Evolutionary conservation across 306 rosid genomes (phyloP).

Genomic region (Casuarina cunninghamiana): DNA sequence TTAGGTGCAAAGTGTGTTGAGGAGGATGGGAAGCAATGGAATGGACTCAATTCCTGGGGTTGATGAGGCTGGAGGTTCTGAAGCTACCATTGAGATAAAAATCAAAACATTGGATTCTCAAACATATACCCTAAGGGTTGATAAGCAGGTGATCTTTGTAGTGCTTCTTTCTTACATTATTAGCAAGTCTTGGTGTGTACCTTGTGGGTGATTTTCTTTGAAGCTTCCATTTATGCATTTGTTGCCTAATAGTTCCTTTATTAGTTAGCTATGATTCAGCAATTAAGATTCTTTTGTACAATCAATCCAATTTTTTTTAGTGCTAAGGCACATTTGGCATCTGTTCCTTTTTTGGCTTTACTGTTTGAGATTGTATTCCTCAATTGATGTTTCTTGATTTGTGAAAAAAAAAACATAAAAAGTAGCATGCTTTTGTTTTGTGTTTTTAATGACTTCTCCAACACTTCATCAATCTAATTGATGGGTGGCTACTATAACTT

Average conservation of each 20-base stretch:
- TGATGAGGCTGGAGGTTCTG: slow-evolving; percentile 57
- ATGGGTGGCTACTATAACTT: slow-evolving; percentile 13
- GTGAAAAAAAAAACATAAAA: slow-evolving; percentile 10
- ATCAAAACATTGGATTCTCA: slow-evolving; percentile 92
- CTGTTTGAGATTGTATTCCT: slow-evolving; percentile 15
- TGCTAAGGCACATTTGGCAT: slow-evolving; percentile 11
- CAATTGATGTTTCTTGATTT: slow-evolving; percentile 8
- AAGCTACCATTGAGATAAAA: slow-evolving; percentile 83
- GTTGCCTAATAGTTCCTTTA: neutral
- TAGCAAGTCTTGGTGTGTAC: neutral
- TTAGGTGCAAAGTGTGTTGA: slow-evolving; percentile 34
- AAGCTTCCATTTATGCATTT: neutral
- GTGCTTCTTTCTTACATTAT: neutral
- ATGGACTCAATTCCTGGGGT: slow-evolving; percentile 35
- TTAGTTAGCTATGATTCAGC: neutral
- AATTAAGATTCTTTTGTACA: neutral
- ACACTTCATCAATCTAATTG: slow-evolving; percentile 22
- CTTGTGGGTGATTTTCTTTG: neutral
- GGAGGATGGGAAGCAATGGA: slow-evolving; percentile 70
- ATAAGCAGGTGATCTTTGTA: slow-evolving; percentile 70
- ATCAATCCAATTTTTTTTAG: slow-evolving; percentile 1
- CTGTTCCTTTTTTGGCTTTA: slow-evolving; percentile 14
- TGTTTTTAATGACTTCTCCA: slow-evolving; percentile 7
- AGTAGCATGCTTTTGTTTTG: slow-evolving; percentile 11
- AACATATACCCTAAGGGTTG: slow-evolving; percentile 89